Base-by-base conservation (phyloP, 2,329 filamentous ascomycete genomes). In the Cryphonectria japonica region DNA sequence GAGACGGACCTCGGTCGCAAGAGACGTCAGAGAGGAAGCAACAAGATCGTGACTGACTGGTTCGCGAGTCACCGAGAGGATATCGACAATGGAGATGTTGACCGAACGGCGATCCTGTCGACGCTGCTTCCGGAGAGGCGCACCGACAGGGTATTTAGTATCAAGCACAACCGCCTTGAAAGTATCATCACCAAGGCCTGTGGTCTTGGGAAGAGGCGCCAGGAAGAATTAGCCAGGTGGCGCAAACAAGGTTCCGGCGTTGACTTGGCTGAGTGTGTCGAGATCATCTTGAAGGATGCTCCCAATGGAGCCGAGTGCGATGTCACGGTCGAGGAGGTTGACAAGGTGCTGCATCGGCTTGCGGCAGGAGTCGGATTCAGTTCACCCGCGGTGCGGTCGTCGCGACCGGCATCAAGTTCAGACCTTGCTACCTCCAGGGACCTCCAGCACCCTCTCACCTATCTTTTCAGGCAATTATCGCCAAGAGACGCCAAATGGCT, bases 401-500 rank as follows among this genome's bases (percentile, higher is more conserved):
- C 79, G 3, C 76, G 76, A 26, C 50, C 37, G 59, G 26, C 50
- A 22, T 11, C 3, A 9, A 13, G 37, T 43, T 72, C 76, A 19
- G 75, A 64, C 75, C 72, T 68, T 46, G 76, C 43, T 72, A 74
- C 32, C 54, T 70, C 66, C 66, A 75, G 73, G 57, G 82, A 75
- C 76, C 87, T 76, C 79, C 80, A 82, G 5, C 67, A 63, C 78
- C 85, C 3, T 79, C 95, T 0, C 83, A 83, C 29, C 77, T 78
- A 0, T 34, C 77, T 95, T 0, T 92, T 92, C 76, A 82, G 81
- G 41, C 86, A 88, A 9, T 77, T 94, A 13, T 84, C 84, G 62
- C 88, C 93, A 3, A 83, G 84, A 60, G 93, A 97, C 77, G 92
- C 91, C 4, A 97, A 97, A 81, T 98, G 95, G 95, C 85, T 97